phyloP scores from a whole-genome alignment of 73 alveolate species.

The Tetrahymena borealis region DNA sequence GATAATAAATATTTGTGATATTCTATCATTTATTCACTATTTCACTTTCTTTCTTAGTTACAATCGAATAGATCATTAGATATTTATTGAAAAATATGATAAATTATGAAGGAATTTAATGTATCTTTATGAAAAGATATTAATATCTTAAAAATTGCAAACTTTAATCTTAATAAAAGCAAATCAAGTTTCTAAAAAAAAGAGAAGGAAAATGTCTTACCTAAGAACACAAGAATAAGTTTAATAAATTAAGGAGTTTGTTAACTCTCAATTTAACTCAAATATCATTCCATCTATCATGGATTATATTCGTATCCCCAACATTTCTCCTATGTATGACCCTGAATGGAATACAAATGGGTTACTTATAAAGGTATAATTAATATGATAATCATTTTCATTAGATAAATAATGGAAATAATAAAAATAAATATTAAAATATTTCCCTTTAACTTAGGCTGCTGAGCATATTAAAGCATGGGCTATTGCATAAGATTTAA shows the following conservation, averaged over 20 bases:
- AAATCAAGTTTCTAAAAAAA: not conserved
- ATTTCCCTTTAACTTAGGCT: not conserved
- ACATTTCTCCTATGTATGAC: conserved; percentile 55
- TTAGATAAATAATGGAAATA: conserved; percentile 7
- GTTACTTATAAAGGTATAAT: conserved; percentile 29
- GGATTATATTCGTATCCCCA: conserved; percentile 58
- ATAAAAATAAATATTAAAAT: not conserved
- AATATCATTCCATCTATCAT: conserved; percentile 37
- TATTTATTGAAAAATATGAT: too few species aligned
- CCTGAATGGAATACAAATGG: conserved; percentile 55
- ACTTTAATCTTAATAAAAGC: not conserved
- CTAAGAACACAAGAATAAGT: not conserved
- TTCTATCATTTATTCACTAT: too few species aligned
- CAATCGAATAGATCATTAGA: too few species aligned
- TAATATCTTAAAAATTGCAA: too few species aligned
- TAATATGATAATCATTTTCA: conserved; percentile 7
- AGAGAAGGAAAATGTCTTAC: not conserved
- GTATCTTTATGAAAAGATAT: too few species aligned
- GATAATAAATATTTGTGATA: too few species aligned
- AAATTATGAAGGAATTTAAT: too few species aligned
- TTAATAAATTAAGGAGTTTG: not conserved
- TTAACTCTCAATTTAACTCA: not conserved
- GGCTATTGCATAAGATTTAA: conserved; percentile 47
- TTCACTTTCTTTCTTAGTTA: too few species aligned
- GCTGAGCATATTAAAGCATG: conserved; percentile 34